Evolutionary conservation across 2,329 filamentous ascomycete species (phyloP), one percentile per base, ranked within the genome.

Genomic region (Botrytis tulipae): DNA sequence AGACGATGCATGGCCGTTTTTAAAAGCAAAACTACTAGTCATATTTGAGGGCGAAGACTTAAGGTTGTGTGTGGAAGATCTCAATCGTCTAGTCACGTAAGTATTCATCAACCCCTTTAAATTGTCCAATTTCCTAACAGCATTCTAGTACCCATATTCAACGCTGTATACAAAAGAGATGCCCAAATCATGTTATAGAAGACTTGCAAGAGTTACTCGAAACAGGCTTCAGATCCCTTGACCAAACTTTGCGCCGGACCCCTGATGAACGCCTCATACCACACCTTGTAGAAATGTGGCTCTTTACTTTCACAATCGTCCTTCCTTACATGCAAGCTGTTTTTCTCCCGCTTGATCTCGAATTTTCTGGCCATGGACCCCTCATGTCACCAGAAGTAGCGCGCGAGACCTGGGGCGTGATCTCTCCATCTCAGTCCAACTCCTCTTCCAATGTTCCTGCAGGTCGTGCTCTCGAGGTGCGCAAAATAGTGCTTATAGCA

Each of bases 261-360:
- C 87, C 93, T 0, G 95, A 98, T 79, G 95, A 97, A 75, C 89
- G 92, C 48, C 88, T 98, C n/a, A 94, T 98, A 35, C 93, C 94
- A 0, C 90, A 94, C 73, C 86, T 99, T 0, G 95, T 98, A 3
- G 94, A 97, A 80, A 90, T 98, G 80, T 99, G 96, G 96, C 89
- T 97, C 74, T 91, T 96, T 65, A 95, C 96, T 0, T 98, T 98
- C 79, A 95, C 94, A 4, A 92, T 89, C 10, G 93, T 98, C 54
- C 84, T 98, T 8, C 96, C 96, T 0, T 98, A 97, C 80, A 91
- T 99, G 78, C 95, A 98, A 84, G 94, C 95, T 1, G 95, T 98
- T 1, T 98, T 99, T 80, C 85, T 99, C 2, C 96, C 95, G 0
- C 84, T 99, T 1, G 96, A 99, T 80, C 88, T 97, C 18, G 96